phyloP scores from a whole-genome alignment of 176 grass and related monocot genomes.

The Ensete ventricosum region DNA sequence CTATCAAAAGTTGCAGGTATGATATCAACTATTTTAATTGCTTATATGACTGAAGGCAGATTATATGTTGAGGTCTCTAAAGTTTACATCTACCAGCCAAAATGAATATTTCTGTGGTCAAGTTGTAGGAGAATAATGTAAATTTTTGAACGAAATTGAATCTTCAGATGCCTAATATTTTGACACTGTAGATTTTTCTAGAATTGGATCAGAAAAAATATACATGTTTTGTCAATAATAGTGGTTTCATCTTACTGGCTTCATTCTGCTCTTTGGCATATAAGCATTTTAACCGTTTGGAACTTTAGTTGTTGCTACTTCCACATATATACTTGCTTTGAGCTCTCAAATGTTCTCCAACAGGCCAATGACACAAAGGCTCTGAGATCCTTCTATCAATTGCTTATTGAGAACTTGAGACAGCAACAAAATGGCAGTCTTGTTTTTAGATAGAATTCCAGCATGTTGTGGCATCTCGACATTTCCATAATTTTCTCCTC shows the following conservation, averaged over 20 bases:
- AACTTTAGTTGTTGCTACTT: background rate
- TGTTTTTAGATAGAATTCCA: constrained; percentile 82
- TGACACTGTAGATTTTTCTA: background rate
- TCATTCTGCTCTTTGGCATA: background rate
- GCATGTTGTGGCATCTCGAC: background rate
- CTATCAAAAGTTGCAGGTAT: constrained; percentile 77
- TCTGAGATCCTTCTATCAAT: constrained; percentile 80
- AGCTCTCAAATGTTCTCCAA: constrained; percentile 19
- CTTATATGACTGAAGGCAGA: background rate
- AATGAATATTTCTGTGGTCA: too few species aligned
- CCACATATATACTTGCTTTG: too few species aligned
- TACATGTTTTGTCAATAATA: background rate
- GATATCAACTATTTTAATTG: constrained; percentile 4
- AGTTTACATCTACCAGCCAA: too few species aligned
- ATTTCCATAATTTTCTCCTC: background rate
- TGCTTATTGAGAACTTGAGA: constrained; percentile 80
- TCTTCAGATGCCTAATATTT: background rate
- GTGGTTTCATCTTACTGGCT: background rate
- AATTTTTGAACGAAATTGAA: background rate
- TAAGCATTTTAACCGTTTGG: background rate
- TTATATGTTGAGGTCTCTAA: background rate
- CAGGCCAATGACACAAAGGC: constrained; percentile 76
- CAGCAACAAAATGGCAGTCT: constrained; percentile 77
- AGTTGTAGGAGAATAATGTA: background rate
- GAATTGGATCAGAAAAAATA: background rate